Evolutionary conservation across 169 alveolate species (phyloP).

Genomic region (Condylostoma magnum): DNA sequence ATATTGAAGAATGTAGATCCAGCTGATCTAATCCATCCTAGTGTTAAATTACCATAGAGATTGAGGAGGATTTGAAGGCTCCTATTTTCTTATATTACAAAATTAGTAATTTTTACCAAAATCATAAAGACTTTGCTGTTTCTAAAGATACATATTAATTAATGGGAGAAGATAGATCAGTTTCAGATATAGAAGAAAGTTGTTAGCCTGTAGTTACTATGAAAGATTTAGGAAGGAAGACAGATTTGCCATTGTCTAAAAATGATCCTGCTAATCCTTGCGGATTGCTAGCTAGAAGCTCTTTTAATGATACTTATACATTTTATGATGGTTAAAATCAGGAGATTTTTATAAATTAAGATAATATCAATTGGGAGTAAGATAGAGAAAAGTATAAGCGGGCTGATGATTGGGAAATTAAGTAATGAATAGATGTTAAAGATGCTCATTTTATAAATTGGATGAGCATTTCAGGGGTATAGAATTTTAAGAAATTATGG

Average conservation of each 20-base stretch:
- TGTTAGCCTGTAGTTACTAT: conserved; percentile 46
- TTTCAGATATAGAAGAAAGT: conserved; percentile 23
- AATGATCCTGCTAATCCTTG: conserved; percentile 75
- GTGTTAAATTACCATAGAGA: conserved; percentile 25
- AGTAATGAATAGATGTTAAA: conserved; percentile 62
- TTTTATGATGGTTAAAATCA: not conserved
- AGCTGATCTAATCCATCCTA: conserved; percentile 17
- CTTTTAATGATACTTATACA: conserved; percentile 51
- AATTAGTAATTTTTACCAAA: conserved; percentile 70
- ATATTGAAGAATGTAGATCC: conserved; percentile 27
- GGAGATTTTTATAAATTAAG: conserved; percentile 38
- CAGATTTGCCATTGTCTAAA: conserved; percentile 41
- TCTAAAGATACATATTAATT: conserved; percentile 57
- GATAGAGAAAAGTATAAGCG: not conserved
- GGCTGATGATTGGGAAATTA: not conserved
- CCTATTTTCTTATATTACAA: conserved; percentile 65
- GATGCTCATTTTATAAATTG: conserved; percentile 60
- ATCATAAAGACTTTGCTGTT: conserved; percentile 70
- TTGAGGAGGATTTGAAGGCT: conserved; percentile 50
- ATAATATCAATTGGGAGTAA: conserved; percentile 77
- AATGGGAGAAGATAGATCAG: conserved; percentile 36
- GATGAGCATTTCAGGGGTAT: conserved; percentile 70
- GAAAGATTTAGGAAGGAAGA: conserved; percentile 42
- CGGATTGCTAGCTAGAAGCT: conserved; percentile 80
- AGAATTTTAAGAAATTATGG: conserved; percentile 60